phyloP scores from a whole-genome alignment of 371 early-diverging fungal species.

The Mortierella sp. region DNA sequence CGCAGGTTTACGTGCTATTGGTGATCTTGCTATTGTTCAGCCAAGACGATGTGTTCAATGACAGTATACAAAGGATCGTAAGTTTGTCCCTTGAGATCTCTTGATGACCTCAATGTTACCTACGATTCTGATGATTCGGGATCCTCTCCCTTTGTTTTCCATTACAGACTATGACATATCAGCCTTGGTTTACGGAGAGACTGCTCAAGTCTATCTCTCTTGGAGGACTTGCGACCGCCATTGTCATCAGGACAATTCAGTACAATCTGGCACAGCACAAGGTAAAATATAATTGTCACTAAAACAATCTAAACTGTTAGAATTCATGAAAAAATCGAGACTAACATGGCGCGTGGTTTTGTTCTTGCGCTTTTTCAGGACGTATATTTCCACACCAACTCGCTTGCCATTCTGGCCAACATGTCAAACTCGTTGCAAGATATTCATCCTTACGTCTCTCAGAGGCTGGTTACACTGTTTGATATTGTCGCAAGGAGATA shows the following conservation, averaged over 20 bases:
- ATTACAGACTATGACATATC: conserved; percentile 64
- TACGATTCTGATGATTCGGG: neutral
- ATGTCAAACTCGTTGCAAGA: conserved; percentile 71
- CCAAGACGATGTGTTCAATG: conserved; percentile 80
- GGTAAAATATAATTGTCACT: too few relatives aligned
- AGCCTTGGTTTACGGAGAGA: conserved; percentile 82
- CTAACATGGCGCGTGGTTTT: too few relatives aligned
- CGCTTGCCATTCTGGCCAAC: conserved; percentile 75
- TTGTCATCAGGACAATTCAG: conserved; percentile 75
- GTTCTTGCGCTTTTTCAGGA: conserved; percentile 61
- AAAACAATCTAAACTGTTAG: too few relatives aligned
- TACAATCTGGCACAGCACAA: conserved; percentile 76
- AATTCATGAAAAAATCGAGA: too few relatives aligned
- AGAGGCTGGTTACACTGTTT: conserved; percentile 76
- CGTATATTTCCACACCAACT: conserved; percentile 76
- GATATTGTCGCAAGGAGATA: conserved; percentile 76
- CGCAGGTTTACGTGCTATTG: conserved; percentile 75
- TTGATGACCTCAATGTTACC: neutral
- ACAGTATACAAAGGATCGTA: conserved; percentile 80
- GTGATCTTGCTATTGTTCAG: conserved; percentile 73
- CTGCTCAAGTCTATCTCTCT: conserved; percentile 73
- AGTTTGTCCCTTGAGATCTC: conserved; percentile 20
- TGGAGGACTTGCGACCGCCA: conserved; percentile 72
- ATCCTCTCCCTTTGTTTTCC: neutral
- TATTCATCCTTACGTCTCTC: conserved; percentile 79